Percentiles rank a stretch among this genome's conserved stretches.
Conservation (phyloP, 2,329 filamentous ascomycete species). For the Coniochaeta prunicola region DNA sequence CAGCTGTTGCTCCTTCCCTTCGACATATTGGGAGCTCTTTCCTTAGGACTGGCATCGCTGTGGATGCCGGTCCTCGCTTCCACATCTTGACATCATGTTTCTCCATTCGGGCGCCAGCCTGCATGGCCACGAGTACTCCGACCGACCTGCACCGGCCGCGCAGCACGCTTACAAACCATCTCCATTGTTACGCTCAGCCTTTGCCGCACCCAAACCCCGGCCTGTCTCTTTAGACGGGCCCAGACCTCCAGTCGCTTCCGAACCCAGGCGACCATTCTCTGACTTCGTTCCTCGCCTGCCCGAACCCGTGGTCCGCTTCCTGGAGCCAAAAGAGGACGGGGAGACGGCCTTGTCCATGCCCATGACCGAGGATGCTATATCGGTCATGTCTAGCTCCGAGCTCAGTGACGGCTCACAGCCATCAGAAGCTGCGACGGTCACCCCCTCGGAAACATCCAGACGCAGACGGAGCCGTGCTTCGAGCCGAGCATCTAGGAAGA, state of each 20-base stretch:
- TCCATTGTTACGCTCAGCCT: constrained; percentile 34
- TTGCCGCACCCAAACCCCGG: constrained; percentile 25
- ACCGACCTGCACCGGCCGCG: constrained; percentile 23
- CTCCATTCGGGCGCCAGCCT: constrained; percentile 52
- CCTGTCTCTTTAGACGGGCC: neutral
- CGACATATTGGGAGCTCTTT: neutral
- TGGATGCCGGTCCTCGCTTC: neutral
- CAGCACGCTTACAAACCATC: constrained; percentile 24
- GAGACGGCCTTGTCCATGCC: constrained; percentile 11
- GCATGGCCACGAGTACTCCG: constrained; percentile 53
- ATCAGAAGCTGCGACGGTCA: neutral
- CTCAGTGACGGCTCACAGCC: constrained; percentile 29
- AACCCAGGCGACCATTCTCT: constrained; percentile 25
- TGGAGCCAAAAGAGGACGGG: constrained; percentile 26
- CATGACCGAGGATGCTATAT: constrained; percentile 38
- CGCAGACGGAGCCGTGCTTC: constrained; percentile 25
- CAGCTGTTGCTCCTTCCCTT: neutral
- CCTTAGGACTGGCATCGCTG: neutral
- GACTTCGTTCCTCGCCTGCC: constrained; percentile 23
- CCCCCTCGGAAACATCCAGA: constrained; percentile 27
- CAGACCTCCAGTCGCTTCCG: neutral
- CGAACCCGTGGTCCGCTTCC: constrained; percentile 39
- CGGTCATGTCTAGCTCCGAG: constrained; percentile 34
- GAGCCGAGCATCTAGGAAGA: neutral
- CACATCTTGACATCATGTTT: constrained; percentile 37